A percentile compares a stretch with the other conserved stretches of the same genome.
Conservation (phyloP, 257 asterid genomes). For the Solanum neorickii region DNA sequence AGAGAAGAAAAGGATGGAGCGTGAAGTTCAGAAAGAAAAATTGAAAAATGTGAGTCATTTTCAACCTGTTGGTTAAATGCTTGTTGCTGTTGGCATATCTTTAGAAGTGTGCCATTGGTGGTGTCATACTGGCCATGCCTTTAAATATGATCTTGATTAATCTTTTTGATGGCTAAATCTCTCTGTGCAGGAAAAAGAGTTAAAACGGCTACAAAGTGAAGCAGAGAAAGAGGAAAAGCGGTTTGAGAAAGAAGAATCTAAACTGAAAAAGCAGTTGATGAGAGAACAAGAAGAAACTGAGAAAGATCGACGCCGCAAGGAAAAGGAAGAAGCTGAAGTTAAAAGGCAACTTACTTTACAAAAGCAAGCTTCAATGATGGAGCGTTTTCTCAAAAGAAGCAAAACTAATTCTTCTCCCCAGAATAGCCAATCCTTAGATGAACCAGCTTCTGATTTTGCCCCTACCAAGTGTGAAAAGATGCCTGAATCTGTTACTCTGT, state of each 20-base stretch:
- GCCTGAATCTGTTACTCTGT: slow-evolving; percentile 35
- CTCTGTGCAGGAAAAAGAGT: slow-evolving; percentile 62
- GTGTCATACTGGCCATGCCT: neutral
- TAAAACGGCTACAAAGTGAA: slow-evolving; percentile 53
- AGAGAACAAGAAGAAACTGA: slow-evolving; percentile 68
- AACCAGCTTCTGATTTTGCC: slow-evolving; percentile 17
- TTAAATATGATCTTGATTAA: neutral
- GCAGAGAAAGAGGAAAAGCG: slow-evolving; percentile 71
- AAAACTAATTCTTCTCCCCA: slow-evolving; percentile 27
- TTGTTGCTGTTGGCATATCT: neutral
- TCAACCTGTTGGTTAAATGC: neutral
- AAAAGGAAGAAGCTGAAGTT: slow-evolving; percentile 71
- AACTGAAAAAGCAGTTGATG: slow-evolving; percentile 52
- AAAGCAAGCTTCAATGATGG: slow-evolving; percentile 95
- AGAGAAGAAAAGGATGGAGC: slow-evolving; percentile 58
- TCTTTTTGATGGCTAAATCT: neutral
- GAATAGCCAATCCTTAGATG: slow-evolving; percentile 20
- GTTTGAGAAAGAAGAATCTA: slow-evolving; percentile 69
- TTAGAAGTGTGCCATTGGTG: neutral
- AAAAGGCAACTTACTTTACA: slow-evolving; percentile 49
- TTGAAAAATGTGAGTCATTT: slow-evolving; percentile 48
- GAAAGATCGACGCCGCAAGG: slow-evolving; percentile 66
- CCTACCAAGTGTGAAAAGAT: slow-evolving; percentile 16
- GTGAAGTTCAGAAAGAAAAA: slow-evolving; percentile 61
- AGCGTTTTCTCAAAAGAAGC: slow-evolving; percentile 59